Evolutionary conservation across 129 eudicot genomes (phyloP).

Genomic region (Mikania micrantha): DNA sequence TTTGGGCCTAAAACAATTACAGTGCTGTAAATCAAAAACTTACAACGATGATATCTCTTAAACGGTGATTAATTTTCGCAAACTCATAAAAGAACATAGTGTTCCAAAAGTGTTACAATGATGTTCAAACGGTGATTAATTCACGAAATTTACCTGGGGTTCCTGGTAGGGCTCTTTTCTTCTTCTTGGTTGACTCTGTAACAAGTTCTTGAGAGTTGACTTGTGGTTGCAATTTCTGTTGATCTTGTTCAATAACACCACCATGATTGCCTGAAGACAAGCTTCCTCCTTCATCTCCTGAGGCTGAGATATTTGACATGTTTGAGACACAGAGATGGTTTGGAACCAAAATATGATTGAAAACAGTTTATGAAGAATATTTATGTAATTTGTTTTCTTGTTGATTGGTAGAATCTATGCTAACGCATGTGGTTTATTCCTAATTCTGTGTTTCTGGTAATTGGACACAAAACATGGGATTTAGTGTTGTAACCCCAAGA

Average conservation of each 20-base stretch:
- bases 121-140: too few relatives aligned
- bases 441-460: constrained; percentile 24
- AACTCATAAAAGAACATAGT: too few relatives aligned
- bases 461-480: constrained; percentile 34
- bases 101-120: too few relatives aligned
- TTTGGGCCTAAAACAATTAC: too few relatives aligned
- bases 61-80: too few relatives aligned
- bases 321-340: constrained; percentile 9
- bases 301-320: constrained; percentile 36
- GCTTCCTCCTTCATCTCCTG: constrained; percentile 23
- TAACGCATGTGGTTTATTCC: constrained; percentile 24
- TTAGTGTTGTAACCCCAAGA: constrained; percentile 22
- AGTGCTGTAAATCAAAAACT: too few relatives aligned
- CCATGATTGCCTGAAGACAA: constrained; percentile 24
- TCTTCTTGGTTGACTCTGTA: constrained; percentile 20
- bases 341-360: constrained; percentile 8
- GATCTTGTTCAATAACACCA: not conserved
- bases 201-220: constrained; percentile 3
- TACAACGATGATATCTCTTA: too few relatives aligned
- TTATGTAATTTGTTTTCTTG: constrained; percentile 27
- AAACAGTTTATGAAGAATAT: not conserved
- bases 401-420: constrained; percentile 31
- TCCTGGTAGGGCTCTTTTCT: constrained; percentile 39
- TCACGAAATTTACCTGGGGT: constrained; percentile 32
- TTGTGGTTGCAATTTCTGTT: constrained; percentile 10